Base-by-base conservation (phyloP, 148 eudicot genomes). In the Cornus suecica region DNA sequence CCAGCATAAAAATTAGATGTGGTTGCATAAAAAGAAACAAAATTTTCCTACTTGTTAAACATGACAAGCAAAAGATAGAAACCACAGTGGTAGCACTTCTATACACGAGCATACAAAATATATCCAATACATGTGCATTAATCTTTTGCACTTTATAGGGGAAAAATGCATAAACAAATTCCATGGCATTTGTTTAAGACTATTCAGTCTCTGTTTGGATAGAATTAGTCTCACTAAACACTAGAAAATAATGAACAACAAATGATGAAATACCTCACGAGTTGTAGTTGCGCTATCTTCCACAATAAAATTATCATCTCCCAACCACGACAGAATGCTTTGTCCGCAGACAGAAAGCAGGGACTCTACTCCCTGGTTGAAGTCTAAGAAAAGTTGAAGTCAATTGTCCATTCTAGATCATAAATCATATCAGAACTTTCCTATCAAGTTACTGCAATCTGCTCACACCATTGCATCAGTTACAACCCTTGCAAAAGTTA, bases 331-430 rank as follows among this genome's bases (percentile, higher is more conserved):
- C 23, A 80, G 51, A n/a, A 82, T 76, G 79, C 80, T 54, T 83
- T 84, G 83, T 51, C 86, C 90, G 70, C 77, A 78, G 34, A 64
- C 86, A 76, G 84, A 74, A 60, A 87, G 83, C 72, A 87, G 70
- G 64, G 86, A 78, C 58, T 81, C 80, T 68, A 82, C 65, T 63
- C 83, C 86, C 75, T 82, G 86, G 70, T 76, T 32, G 69, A 80
- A 84, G 70, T 87, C 87, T 87, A 65, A 58, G 54, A 80, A 60
- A 74, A 63, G 65, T 29, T 25, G 32, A 29, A 48, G 80, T 77
- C 71, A 83, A 74, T 68, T 34, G n/a, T n/a, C 37, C 52, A 28
- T 63, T 18, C 54, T 16, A 37, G 42, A 58, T 65, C 51, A 27
- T 58, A 56, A 9, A 31, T 61, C 31, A 52, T n/a, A 26, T 34